Conservation (phyloP, 75 land plant species). For the Ceratopteris richardii region DNA sequence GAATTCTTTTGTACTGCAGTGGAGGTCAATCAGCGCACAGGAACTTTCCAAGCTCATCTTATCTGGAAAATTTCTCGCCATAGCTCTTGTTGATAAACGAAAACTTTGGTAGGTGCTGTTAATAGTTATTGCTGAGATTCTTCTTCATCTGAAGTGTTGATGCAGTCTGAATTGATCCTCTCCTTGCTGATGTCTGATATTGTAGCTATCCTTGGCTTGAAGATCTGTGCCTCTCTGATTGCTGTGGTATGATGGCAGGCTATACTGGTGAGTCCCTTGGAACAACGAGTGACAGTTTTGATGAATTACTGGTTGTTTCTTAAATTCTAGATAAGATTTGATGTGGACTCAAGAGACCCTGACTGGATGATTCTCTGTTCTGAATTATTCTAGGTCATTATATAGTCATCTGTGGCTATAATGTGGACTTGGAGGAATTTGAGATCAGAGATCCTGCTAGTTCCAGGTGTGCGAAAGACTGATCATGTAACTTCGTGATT, state of each 20-base stretch:
- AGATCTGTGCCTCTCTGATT: slow-evolving; percentile 51
- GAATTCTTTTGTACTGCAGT: slow-evolving; percentile 34
- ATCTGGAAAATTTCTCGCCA: slow-evolving; percentile 75
- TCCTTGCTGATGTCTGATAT: background rate
- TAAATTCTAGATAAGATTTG: too few species aligned
- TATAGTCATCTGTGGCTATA: slow-evolving; percentile 90
- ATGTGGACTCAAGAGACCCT: too few species aligned
- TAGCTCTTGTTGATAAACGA: slow-evolving; percentile 91
- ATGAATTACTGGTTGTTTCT: too few species aligned
- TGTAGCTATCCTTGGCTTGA: slow-evolving; percentile 67
- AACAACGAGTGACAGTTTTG: too few species aligned
- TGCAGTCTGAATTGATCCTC: background rate
- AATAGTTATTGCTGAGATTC: too few species aligned
- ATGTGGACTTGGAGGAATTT: slow-evolving; percentile 66
- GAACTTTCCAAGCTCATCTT: slow-evolving; percentile 67
- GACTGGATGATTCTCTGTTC: background rate
- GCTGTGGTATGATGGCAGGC: slow-evolving; percentile 34
- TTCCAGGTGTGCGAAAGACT: slow-evolving; percentile 39
- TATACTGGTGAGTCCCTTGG: slow-evolving; percentile 61
- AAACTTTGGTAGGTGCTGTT: slow-evolving; percentile 67
- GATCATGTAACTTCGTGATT: background rate
- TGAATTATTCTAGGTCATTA: slow-evolving; percentile 86
- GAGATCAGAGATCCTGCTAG: slow-evolving; percentile 97
- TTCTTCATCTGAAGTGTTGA: background rate
- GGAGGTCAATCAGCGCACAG: slow-evolving; percentile 72